Evolutionary conservation across 139 green algal species (phyloP).

Genomic region (Tetradesmus lagerheimii): DNA sequence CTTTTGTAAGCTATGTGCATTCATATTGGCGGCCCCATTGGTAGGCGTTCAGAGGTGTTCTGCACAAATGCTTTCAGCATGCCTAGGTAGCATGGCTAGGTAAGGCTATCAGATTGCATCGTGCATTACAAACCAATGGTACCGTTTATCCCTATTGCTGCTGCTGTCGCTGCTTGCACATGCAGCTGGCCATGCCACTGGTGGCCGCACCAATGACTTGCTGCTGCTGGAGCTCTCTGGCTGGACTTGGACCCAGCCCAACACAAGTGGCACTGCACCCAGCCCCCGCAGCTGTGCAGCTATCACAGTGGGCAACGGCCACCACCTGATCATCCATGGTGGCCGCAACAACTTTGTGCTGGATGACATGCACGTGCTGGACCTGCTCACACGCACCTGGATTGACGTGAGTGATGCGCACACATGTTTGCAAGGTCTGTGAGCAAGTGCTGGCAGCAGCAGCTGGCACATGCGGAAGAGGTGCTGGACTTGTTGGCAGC

Average conservation of each 20-base stretch:
- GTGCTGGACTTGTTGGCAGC: too few relatives aligned
- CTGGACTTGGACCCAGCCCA: constrained; percentile 79
- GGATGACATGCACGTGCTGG: constrained; percentile 84
- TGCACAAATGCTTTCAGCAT: too few relatives aligned
- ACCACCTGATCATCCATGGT: constrained; percentile 46
- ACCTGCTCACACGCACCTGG: constrained; percentile 65
- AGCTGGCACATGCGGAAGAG: too few relatives aligned
- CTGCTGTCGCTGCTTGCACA: neutral
- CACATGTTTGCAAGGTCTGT: too few relatives aligned
- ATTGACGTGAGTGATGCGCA: constrained; percentile 33
- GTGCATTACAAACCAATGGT: neutral
- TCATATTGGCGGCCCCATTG: too few relatives aligned
- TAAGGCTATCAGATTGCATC: too few relatives aligned
- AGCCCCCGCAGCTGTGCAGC: constrained; percentile 65
- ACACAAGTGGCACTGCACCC: constrained; percentile 75
- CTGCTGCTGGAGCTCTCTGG: constrained; percentile 82
- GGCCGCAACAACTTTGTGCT: constrained; percentile 77
- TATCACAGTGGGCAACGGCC: constrained; percentile 60
- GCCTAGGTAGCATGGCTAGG: too few relatives aligned
- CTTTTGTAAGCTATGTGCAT: neutral
- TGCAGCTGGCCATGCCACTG: constrained; percentile 71
- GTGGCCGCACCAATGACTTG: constrained; percentile 85
- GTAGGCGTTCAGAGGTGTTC: too few relatives aligned
- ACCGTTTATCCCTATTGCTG: neutral
- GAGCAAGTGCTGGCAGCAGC: too few relatives aligned